These are phyloP conservation scores for Colletotrichum sp. DNA, from an alignment of 2,329 filamentous ascomycete genomes.

Conservation along the genomic window DNA sequence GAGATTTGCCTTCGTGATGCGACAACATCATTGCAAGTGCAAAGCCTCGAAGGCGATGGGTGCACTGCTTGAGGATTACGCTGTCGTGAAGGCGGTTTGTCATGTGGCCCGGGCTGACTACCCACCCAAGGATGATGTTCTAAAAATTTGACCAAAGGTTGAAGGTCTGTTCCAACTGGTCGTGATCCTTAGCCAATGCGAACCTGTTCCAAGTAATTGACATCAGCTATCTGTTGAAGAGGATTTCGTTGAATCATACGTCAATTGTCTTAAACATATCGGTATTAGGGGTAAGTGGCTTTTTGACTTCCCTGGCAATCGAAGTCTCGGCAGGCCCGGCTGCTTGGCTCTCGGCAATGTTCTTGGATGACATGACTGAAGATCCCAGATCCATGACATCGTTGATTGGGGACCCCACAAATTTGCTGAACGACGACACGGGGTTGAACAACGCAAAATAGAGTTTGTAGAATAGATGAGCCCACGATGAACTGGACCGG, in stretches of 20 bases:
- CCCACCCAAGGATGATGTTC: too few relatives aligned
- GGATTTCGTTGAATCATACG: not conserved
- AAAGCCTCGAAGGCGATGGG: not conserved
- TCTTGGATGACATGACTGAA: not conserved
- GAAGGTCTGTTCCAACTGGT: too few relatives aligned
- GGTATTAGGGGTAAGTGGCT: not conserved
- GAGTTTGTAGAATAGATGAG: not conserved
- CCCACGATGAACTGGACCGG: not conserved
- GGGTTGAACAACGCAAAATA: not conserved
- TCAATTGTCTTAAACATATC: not conserved
- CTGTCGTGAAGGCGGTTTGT: not conserved
- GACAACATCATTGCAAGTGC: not conserved
- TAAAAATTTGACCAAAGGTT: too few relatives aligned
- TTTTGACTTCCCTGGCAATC: not conserved
- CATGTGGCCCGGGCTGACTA: too few relatives aligned
- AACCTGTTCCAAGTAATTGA: not conserved
- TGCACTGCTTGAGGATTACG: not conserved
- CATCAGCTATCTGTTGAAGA: not conserved
- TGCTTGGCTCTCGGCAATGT: not conserved
- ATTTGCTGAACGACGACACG: not conserved
- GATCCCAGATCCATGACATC: conserved; percentile 9
- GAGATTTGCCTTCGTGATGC: not conserved
- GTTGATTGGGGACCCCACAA: conserved; percentile 1
- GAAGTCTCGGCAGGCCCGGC: not conserved
- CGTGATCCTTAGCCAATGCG: too few relatives aligned